Percentiles rank a stretch among this genome's conserved stretches.
Evolutionary conservation across 257 asterid species (phyloP).

Genomic region (Rehmannia glutinosa): DNA sequence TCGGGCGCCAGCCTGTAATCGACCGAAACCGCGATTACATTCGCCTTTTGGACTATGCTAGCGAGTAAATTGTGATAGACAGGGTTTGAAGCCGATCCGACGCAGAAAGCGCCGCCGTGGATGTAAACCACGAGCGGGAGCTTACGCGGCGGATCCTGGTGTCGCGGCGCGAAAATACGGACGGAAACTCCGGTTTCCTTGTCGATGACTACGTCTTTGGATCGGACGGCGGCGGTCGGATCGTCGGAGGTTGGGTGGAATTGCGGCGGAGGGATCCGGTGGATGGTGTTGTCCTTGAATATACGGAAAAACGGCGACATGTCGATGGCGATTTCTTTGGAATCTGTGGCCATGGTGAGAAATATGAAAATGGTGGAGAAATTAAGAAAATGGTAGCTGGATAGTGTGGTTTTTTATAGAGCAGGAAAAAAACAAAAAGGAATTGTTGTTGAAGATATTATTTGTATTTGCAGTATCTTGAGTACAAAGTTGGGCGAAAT

Average conservation of each 20-base stretch:
- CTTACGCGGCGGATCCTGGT: slow-evolving; percentile 19
- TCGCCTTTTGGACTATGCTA: slow-evolving; percentile 29
- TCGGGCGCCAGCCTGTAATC: slow-evolving; percentile 73
- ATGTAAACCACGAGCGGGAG: slow-evolving; percentile 49
- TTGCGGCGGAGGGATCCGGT: slow-evolving; percentile 11
- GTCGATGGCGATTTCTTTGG: slow-evolving; percentile 33
- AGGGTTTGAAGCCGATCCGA: slow-evolving; percentile 32
- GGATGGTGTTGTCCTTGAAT: slow-evolving; percentile 38
- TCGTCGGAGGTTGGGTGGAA: slow-evolving; percentile 34
- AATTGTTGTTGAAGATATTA: no score
- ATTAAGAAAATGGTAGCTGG: no score
- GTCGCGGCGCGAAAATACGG: slow-evolving; percentile 47
- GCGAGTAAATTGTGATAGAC: slow-evolving; percentile 35
- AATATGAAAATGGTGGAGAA: not conserved
- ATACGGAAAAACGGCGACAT: slow-evolving; percentile 36
- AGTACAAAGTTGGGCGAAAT: no score
- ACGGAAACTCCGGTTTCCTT: slow-evolving; percentile 41
- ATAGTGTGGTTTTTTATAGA: not conserved
- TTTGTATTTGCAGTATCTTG: no score
- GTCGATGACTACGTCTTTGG: slow-evolving; percentile 43
- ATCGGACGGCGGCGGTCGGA: slow-evolving; percentile 35
- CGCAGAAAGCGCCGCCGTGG: slow-evolving; percentile 69
- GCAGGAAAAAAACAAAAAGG: no score
- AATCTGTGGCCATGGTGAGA: slow-evolving; percentile 25
- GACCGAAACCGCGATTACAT: slow-evolving; percentile 45